Conservation (phyloP, 805 yeast genomes). For the Starmerella ratchasimensis region DNA sequence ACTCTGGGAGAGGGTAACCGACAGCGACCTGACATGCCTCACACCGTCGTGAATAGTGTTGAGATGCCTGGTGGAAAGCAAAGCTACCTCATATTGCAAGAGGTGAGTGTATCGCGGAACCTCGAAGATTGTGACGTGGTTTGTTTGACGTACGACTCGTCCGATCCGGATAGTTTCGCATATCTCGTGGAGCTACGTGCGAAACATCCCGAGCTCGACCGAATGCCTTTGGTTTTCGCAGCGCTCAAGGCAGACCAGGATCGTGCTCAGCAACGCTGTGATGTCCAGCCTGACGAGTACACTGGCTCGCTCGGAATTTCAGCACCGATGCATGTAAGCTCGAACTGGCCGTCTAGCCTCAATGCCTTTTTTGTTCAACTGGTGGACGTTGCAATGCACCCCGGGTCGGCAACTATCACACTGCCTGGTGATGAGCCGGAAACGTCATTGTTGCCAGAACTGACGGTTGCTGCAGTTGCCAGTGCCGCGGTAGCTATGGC, state of each 20-base stretch:
- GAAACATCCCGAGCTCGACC: slow-evolving; percentile 42
- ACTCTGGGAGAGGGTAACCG: slow-evolving; percentile 67
- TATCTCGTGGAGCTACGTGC: slow-evolving; percentile 58
- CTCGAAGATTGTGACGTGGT: slow-evolving; percentile 81
- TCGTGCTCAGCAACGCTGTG: slow-evolving; percentile 83
- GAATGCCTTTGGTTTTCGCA: slow-evolving; percentile 72
- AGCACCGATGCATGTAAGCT: slow-evolving; percentile 82
- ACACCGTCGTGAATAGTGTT: slow-evolving; percentile 78
- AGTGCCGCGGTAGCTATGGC: slow-evolving; percentile 8
- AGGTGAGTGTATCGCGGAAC: slow-evolving; percentile 61
- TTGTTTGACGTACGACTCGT: slow-evolving; percentile 82
- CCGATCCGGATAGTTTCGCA: slow-evolving; percentile 90
- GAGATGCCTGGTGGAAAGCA: slow-evolving; percentile 93
- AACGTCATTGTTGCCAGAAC: slow-evolving; percentile 29
- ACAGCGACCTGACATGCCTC: no score
- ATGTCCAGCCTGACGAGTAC: slow-evolving; percentile 74
- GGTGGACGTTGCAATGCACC: slow-evolving; percentile 75
- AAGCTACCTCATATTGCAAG: slow-evolving; percentile 81
- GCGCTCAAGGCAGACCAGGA: slow-evolving; percentile 93
- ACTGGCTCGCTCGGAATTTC: slow-evolving; percentile 51
- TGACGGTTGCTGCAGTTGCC: slow-evolving; percentile 47
- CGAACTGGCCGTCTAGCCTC: slow-evolving; percentile 77
- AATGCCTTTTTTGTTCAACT: slow-evolving; percentile 74
- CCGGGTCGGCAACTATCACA: slow-evolving; percentile 56
- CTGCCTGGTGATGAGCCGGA: slow-evolving; percentile 39